Base-by-base conservation (phyloP, 1,284 basidiomycete genomes). In the Serendipita sp. region DNA sequence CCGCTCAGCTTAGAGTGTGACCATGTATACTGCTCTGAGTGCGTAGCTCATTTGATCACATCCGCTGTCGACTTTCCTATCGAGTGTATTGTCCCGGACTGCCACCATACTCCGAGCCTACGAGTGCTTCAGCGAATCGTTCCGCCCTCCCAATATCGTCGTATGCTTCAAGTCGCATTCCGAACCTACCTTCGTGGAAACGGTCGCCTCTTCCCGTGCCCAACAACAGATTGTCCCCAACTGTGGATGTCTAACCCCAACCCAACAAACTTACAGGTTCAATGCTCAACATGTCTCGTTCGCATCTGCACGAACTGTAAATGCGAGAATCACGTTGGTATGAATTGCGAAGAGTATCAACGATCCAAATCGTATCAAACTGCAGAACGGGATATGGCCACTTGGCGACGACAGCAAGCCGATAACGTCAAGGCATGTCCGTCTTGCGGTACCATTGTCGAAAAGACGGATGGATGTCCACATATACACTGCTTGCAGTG, bases 401-500 rank as follows among this genome's bases (percentile, higher is more conserved):
- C 53, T 6, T 58, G 53, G 53, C 4, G 53, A 58, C 10, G 22
- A 58, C 15, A 26, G 15, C 22, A 32, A 58, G 53, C 22, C 8
- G n/a, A 26, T 30, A 32, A 26, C 32, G 84, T 87, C 64, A 87
- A 87, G 75, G 74, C 76, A 32, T 90, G 85, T 70, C 87, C 87
- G 0, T 77, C 77, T 0, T 89, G 87, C 74, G 78, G 78, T 63
- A 77, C 78, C 2, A 75, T 77, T 3, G 88, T 89, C 67, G 85
- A 88, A 71, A 79, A 82, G 49, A 74, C 73, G 35, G 84, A 83
- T 65, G 87, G 87, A 0, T 89, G 87, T 71, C 84, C 88, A 71
- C 87, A 89, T 69, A 82, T 89, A 77, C 82, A 79, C 34, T 89
- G 87, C 71, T 76, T 76, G 0, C 76, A 78, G 34, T 89, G 87